Percentiles rank a stretch among this genome's conserved stretches.
These are phyloP conservation scores for Fusarium azukiicola DNA, from an alignment of 2,329 filamentous ascomycete species.

Conservation along the genomic window DNA sequence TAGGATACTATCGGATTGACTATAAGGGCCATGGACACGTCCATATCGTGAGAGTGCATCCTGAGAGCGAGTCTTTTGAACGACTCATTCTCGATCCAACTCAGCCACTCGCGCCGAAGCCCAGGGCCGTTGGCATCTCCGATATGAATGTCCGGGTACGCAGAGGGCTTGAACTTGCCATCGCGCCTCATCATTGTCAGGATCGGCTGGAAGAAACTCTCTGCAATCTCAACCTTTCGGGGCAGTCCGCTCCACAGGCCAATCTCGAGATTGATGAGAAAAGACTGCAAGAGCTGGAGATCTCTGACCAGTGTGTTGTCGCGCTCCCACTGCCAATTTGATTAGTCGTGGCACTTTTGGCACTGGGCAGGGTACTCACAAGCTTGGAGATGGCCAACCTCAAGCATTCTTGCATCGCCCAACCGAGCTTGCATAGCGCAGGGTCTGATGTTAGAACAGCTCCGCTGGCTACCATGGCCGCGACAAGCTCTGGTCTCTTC, in stretches of 20 bases:
- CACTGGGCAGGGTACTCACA: conserved; percentile 17
- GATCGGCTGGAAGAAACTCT: conserved; percentile 60
- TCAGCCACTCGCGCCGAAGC: conserved; percentile 51
- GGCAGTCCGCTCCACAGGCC: conserved; percentile 63
- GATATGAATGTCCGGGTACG: conserved; percentile 40
- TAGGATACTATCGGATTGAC: conserved; percentile 57
- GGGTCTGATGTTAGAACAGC: conserved; percentile 62
- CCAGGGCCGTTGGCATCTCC: conserved; percentile 16
- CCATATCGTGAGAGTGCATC: conserved; percentile 56
- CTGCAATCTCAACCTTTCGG: conserved; percentile 65
- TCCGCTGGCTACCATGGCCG: conserved; percentile 61
- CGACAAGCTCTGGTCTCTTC: conserved; percentile 61
- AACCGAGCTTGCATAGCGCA: conserved; percentile 64
- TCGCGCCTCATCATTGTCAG: conserved; percentile 62
- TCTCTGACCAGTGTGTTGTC: conserved; percentile 59
- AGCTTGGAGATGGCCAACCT: conserved; percentile 43
- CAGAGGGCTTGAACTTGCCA: conserved; percentile 55
- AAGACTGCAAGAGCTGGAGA: conserved; percentile 59
- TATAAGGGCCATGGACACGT: conserved; percentile 55
- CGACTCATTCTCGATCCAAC: conserved; percentile 56
- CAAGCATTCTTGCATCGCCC: conserved; percentile 64
- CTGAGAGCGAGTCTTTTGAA: conserved; percentile 57
- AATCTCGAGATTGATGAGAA: conserved; percentile 58
- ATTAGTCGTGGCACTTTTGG: background rate
- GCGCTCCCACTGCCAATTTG: conserved; percentile 54